A percentile compares a stretch with the other conserved stretches of the same genome.
Conservation (phyloP, 164 flowering plant genomes). For the Nymphaea colorata region DNA sequence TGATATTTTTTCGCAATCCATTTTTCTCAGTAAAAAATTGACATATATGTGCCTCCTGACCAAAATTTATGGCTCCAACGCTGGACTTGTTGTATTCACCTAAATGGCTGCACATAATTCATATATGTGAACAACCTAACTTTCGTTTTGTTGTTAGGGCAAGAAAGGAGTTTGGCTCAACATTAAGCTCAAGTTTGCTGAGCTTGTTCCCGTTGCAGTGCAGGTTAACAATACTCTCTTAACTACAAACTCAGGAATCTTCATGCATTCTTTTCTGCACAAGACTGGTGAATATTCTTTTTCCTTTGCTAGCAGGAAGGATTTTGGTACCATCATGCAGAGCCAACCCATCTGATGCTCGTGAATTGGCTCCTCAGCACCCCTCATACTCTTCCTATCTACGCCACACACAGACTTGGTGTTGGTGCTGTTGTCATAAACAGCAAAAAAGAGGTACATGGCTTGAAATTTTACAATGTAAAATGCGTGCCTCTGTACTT, state of each 20-base stretch:
- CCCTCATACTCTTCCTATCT: constrained; percentile 20
- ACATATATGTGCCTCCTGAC: too few relatives aligned
- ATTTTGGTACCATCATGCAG: constrained; percentile 41
- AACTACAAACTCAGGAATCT: too few relatives aligned
- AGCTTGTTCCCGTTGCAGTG: constrained; percentile 32
- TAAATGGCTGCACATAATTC: too few relatives aligned
- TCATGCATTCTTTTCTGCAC: too few relatives aligned
- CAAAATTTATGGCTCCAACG: too few relatives aligned
- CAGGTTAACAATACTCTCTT: constrained; percentile 12
- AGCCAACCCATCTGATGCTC: constrained; percentile 36
- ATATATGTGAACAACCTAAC: too few relatives aligned
- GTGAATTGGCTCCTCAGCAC: constrained; percentile 41
- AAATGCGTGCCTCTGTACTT: too few relatives aligned
- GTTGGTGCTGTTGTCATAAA: constrained; percentile 42
- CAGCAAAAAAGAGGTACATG: constrained; percentile 34
- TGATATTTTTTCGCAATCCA: too few relatives aligned
- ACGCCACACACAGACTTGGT: constrained; percentile 40
- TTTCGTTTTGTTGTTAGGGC: constrained; percentile 14
- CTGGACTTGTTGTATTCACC: too few relatives aligned
- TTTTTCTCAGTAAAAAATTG: too few relatives aligned
- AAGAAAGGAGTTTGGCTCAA: constrained; percentile 39
- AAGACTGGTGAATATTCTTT: neutral
- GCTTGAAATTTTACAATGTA: too few relatives aligned
- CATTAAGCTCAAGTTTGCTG: constrained; percentile 26
- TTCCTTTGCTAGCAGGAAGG: constrained; percentile 23